Evolutionary conservation across 176 grass and related monocot species (phyloP).

Genomic region (Rhipidocladum racemiflorum): DNA sequence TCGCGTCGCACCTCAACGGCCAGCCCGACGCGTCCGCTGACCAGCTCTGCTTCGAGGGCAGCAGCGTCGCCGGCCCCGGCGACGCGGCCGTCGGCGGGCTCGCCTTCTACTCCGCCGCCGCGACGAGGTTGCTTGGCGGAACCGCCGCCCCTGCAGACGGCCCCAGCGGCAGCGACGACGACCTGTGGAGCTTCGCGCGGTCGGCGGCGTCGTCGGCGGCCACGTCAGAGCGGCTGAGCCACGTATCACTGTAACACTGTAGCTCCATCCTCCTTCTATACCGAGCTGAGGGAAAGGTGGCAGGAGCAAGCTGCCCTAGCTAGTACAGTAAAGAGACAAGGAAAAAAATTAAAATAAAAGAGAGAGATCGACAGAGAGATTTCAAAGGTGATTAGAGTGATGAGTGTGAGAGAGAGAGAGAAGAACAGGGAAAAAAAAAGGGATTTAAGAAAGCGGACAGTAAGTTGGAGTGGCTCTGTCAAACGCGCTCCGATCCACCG

Average conservation of each 20-base stretch:
- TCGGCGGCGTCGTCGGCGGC: slow-evolving; percentile 30
- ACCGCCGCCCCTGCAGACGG: not conserved
- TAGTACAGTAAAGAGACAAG: slow-evolving; percentile 44
- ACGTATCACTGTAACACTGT: slow-evolving; percentile 36
- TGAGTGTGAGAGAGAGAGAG: slow-evolving; percentile 27
- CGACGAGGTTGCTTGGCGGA: slow-evolving; percentile 28
- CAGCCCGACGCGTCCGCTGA: slow-evolving; percentile 48
- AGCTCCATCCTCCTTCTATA: not conserved
- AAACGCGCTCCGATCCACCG: not conserved
- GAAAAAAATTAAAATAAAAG: slow-evolving; percentile 19
- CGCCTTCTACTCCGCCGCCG: slow-evolving; percentile 48
- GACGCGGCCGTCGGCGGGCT: slow-evolving; percentile 19
- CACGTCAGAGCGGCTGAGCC: slow-evolving; percentile 38
- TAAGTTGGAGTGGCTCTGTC: slow-evolving; percentile 64
- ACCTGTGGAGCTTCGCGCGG: slow-evolving; percentile 85
- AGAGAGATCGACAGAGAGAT: slow-evolving; percentile 31
- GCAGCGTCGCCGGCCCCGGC: not conserved
- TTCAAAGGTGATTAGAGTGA: slow-evolving; percentile 50
- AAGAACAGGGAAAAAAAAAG: not conserved
- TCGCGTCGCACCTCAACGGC: slow-evolving; percentile 91
- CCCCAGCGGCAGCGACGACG: slow-evolving; percentile 42
- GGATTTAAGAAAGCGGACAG: slow-evolving; percentile 10
- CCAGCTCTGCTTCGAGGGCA: slow-evolving; percentile 63
- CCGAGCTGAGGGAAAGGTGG: slow-evolving; percentile 3
- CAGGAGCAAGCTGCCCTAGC: slow-evolving; percentile 11